Base-by-base conservation (phyloP, 768 basidiomycete species). In the Guyanaporus albipodus region DNA sequence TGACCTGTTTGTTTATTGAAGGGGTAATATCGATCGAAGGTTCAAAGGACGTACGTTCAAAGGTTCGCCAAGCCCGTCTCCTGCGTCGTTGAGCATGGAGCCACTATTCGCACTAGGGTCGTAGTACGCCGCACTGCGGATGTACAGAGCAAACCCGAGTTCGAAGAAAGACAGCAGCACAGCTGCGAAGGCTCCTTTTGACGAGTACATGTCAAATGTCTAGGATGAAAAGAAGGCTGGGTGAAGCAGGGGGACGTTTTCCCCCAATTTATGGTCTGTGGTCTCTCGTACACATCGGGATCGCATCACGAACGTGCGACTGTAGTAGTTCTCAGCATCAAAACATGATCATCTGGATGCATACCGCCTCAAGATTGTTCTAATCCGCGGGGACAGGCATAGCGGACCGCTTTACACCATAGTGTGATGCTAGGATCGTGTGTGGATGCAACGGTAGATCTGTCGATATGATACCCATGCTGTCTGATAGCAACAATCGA, bases 11-110 rank as follows among this genome's bases (percentile, higher is more conserved):
- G 17, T 21, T 11, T 8, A 26, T 46, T 14, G 36, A 15, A 24
- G 0, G 18, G 38, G 39, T 18, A 31, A 27, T n/a, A 24, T 26
- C 15, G 14, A 4, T 12, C 15, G 10, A 3, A 42, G 34, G 2
- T 14, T 19, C 19, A 2, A 34, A 18, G 8, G 2, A n/a, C 34
- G 15, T 36, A 71, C 76, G 60, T 81, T 70, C 50, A 77, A 52
- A 26, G 73, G 68, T 52, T 69, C 72, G 23, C 71, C 76, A 3
- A 63, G 55, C 22, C 69, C 69, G 27, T 60, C 45, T 4, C 67
- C 67, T 22, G 74, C 70, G 21, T 70, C 58, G 46, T 72, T 64
- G n/a, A 76, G 67, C 68, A 69, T 64, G 8, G 76, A 74, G 8
- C 75, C 74, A n/a, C 73, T 73, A 8, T 49, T 53, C 1, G 15